phyloP scores from a whole-genome alignment of 2,329 filamentous ascomycete species.

The Daldinia eschscholtzii region DNA sequence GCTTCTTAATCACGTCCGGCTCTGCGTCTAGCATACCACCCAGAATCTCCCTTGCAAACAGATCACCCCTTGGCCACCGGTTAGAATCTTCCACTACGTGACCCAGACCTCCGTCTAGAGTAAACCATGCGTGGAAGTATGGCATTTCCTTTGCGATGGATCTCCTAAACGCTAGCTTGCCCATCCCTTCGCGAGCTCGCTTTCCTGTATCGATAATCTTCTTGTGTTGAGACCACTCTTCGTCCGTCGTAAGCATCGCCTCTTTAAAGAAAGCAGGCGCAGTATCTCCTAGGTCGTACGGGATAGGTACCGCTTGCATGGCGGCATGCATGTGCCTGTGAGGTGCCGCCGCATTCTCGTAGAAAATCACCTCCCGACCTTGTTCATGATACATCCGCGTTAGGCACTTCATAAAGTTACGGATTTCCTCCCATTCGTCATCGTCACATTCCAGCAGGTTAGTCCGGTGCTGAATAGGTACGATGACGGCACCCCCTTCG shows the following conservation, averaged over 20 bases:
- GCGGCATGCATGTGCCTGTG: conserved; percentile 85
- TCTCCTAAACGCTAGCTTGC: conserved; percentile 83
- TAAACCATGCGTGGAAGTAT: conserved; percentile 98
- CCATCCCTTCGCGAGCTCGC: conserved; percentile 74
- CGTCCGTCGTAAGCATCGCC: conserved; percentile 87
- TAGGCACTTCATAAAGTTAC: conserved; percentile 98
- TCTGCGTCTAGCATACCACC: conserved; percentile 91
- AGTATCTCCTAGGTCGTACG: conserved; percentile 89
- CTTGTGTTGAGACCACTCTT: conserved; percentile 95
- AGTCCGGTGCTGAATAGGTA: conserved; percentile 85
- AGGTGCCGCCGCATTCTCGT: conserved; percentile 92
- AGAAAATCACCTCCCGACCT: conserved; percentile 93
- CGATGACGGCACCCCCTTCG: conserved; percentile 86
- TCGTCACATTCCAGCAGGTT: conserved; percentile 99
- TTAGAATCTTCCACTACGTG: conserved; percentile 90
- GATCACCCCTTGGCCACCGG: conserved; percentile 88
- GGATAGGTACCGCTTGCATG: conserved; percentile 87
- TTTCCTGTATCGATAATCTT: conserved; percentile 91
- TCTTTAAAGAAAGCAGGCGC: conserved; percentile 96
- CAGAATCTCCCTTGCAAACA: conserved; percentile 92
- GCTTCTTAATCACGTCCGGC: conserved; percentile 86
- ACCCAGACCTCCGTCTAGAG: conserved; percentile 89
- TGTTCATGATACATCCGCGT: conserved; percentile 95
- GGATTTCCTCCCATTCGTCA: conserved; percentile 98
- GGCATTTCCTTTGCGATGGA: conserved; percentile 95